phyloP scores from a whole-genome alignment of 2,329 filamentous ascomycete species.

The Fusarium brachygibbosum region DNA sequence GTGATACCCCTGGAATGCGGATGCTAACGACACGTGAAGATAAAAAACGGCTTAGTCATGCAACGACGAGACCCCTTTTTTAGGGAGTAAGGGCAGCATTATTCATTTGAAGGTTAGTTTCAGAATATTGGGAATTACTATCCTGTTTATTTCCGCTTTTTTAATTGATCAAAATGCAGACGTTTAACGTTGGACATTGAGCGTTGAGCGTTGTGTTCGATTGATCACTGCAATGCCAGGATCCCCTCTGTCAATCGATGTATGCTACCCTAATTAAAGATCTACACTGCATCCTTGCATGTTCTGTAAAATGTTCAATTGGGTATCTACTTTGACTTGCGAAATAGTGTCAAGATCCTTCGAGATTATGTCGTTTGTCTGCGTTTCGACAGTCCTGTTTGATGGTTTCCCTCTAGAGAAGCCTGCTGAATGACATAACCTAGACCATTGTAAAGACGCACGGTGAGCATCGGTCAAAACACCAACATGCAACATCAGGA shows the following conservation, averaged over 20 bases:
- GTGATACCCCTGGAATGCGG: slow-evolving; percentile 23
- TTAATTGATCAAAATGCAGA: too few species aligned
- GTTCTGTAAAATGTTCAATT: slow-evolving; percentile 5
- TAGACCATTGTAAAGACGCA: not conserved
- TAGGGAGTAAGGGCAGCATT: not conserved
- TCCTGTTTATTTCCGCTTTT: not conserved
- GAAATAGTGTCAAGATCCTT: not conserved
- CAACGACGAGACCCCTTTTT: slow-evolving; percentile 25
- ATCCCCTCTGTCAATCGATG: not conserved
- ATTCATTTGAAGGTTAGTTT: slow-evolving; percentile 3
- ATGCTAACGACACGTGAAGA: slow-evolving; percentile 36
- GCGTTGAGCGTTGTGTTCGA: not conserved
- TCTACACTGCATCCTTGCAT: slow-evolving; percentile 14
- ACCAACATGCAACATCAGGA: not conserved
- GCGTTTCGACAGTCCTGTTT: not conserved
- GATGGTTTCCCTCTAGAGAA: not conserved
- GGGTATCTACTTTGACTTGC: slow-evolving; percentile 21
- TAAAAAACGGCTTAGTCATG: slow-evolving; percentile 41
- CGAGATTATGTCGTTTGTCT: not conserved
- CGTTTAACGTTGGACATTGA: not conserved
- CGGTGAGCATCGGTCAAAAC: not conserved
- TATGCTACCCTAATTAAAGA: slow-evolving; percentile 13
- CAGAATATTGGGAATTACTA: not conserved
- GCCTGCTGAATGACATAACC: not conserved
- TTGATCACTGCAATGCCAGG: not conserved